Evolutionary conservation across 2,329 filamentous ascomycete genomes (phyloP).

Genomic region (Colletotrichum filicis): DNA sequence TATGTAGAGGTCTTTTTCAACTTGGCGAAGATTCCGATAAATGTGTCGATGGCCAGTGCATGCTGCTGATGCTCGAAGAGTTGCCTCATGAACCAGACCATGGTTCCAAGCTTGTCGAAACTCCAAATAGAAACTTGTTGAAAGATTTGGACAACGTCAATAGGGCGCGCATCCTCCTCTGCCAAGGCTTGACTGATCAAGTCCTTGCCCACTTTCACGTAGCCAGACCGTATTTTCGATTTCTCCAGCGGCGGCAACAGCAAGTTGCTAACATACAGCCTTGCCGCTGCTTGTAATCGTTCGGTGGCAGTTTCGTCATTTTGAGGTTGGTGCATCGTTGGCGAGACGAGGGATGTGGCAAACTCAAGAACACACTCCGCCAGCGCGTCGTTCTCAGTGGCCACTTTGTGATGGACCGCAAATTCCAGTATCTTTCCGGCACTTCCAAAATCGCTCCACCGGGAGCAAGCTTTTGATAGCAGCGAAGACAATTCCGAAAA

Average conservation of each 20-base stretch:
- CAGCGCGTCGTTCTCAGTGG: conserved; percentile 3
- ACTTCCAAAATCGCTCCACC: conserved; percentile 4
- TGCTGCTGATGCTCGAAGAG: conserved; percentile 10
- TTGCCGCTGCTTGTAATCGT: neutral
- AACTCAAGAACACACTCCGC: conserved; percentile 18
- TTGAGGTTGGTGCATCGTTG: neutral
- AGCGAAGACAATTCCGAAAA: conserved; percentile 21
- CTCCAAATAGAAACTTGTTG: neutral
- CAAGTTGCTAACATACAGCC: conserved; percentile 23
- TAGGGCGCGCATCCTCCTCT: neutral
- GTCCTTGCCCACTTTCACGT: conserved; percentile 10
- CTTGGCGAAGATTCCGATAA: conserved; percentile 10
- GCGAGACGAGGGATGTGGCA: conserved; percentile 1
- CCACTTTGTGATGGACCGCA: conserved; percentile 6
- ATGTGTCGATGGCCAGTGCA: conserved; percentile 28
- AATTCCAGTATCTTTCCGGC: conserved; percentile 29
- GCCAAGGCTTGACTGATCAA: conserved; percentile 8
- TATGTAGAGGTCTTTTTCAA: neutral
- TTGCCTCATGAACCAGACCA: conserved; percentile 17
- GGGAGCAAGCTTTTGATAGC: conserved; percentile 28
- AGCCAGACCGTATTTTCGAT: neutral
- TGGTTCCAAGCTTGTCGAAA: neutral
- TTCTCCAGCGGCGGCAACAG: neutral
- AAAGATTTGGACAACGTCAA: neutral
- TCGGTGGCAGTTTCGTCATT: neutral